phyloP scores from a whole-genome alignment of 2,329 filamentous ascomycete genomes.

The Pestalotiopsis sp. region DNA sequence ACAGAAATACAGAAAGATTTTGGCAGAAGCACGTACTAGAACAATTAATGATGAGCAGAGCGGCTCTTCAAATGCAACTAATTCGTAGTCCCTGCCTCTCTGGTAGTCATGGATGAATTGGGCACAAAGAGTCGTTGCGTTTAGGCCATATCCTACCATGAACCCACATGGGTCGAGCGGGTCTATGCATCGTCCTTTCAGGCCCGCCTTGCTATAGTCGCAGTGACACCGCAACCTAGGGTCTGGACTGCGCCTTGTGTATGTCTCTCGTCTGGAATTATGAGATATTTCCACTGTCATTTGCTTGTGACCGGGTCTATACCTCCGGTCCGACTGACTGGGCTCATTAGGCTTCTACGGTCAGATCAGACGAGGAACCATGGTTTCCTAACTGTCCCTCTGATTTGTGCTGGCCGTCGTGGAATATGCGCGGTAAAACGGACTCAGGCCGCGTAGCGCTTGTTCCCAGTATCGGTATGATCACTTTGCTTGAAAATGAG shows the following conservation, averaged over 20 bases:
- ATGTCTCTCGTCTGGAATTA: not conserved
- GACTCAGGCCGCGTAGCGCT: not conserved
- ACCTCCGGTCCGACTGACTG: not conserved
- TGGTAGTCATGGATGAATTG: constrained; percentile 6
- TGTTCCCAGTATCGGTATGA: not conserved
- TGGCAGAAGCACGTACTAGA: not conserved
- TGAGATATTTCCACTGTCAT: not conserved
- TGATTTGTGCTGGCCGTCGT: not conserved
- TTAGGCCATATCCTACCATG: constrained; percentile 1
- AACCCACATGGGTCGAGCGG: not conserved
- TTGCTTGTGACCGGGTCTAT: not conserved
- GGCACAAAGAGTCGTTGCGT: constrained; percentile 8
- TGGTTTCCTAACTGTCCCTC: not conserved
- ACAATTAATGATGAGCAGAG: constrained; percentile 5
- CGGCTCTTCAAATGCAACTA: constrained; percentile 4
- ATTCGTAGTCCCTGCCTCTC: not conserved
- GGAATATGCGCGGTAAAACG: not conserved
- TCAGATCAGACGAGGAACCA: not conserved
- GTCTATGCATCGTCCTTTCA: not conserved
- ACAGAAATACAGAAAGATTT: constrained; percentile 14
- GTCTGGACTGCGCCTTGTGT: not conserved
- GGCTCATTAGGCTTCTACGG: not conserved
- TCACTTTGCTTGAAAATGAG: not conserved
- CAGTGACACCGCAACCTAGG: not conserved
- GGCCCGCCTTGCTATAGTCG: not conserved